Base-by-base conservation (phyloP, 1,284 basidiomycete species). In the Leccinum glutinopallens region DNA sequence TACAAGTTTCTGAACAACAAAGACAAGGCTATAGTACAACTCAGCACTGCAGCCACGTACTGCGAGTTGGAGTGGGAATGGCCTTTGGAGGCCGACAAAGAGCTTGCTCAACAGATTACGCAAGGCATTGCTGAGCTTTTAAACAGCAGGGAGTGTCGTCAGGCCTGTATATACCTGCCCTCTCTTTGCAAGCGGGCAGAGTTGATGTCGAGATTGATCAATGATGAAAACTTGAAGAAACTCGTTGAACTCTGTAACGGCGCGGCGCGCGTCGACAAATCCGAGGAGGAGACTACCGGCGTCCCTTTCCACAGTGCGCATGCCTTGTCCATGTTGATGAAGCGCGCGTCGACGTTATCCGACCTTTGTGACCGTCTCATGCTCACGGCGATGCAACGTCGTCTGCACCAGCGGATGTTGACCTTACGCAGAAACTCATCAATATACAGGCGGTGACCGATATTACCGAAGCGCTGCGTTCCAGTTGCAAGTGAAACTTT, bases 291-390 rank as follows among this genome's bases (percentile, higher is more conserved):
- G 4, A 67, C 64, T n/a, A 68, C 64, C 5, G 66, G 63, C 2
- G 56, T 72, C 25, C 68, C 68, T 39, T 75, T 75, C 41, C 66
- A 73, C 46, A 67, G 75, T 19, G 73, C 75, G 6, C 74, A 77
- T 35, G 74, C 72, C 9, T 62, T 73, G 60, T 61, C 68, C 10
- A 64, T 71, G 66, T 55, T 77, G 33, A 68, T 72, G 62, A 71
- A 68, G n/a, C 25, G 70, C 74, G 41, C 54, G 68, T 67, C 3
- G 51, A 37, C 9, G 7, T 3, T 54, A 13, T 4, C 46, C 41
- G 13, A 5, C 2, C 3, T 22, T 60, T 41, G 13, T 43, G 0
- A 49, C 9, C 3, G 1, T 19, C 17, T 19, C 35, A n/a, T n/a
- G n/a, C 55, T 29, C 22, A 53, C 25, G 29, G 13, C 2, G 25